Evolutionary conservation across 495 filamentous ascomycete species (phyloP).

Genomic region (Hypoxylon lienhwacheense): DNA sequence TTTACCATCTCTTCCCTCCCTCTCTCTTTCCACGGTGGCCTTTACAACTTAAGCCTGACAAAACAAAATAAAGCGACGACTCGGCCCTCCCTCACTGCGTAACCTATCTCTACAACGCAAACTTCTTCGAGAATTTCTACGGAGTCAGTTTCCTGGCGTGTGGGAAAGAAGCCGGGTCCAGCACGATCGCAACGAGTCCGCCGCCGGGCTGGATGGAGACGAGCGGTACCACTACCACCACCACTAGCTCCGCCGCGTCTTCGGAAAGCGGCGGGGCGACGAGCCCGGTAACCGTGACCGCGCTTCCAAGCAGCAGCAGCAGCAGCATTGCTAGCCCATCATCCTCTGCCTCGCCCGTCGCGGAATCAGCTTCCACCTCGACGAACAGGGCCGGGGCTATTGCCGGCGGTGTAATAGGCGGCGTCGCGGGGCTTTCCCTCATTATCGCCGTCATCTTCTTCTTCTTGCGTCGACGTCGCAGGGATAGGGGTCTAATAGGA

Average conservation of each 20-base stretch:
- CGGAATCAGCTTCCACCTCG: background rate
- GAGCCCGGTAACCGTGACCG: conserved; percentile 25
- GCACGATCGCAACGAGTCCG: conserved; percentile 32
- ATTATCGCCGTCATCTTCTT: conserved; percentile 37
- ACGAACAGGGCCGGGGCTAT: conserved; percentile 37
- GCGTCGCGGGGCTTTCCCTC: conserved; percentile 40
- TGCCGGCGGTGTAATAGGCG: conserved; percentile 47
- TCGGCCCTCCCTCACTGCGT: conserved; percentile 31
- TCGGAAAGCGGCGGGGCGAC: background rate
- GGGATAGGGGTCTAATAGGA: conserved; percentile 2
- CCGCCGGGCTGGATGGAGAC: conserved; percentile 11
- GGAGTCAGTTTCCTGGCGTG: conserved; percentile 37
- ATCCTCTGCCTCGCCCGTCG: conserved; percentile 10
- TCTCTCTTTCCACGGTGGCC: too few species aligned
- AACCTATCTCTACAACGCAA: conserved; percentile 34
- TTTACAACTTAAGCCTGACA: too few species aligned
- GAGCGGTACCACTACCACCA: conserved; percentile 12
- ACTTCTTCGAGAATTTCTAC: conserved; percentile 34
- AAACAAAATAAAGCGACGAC: conserved; percentile 26
- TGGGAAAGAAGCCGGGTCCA: conserved; percentile 21
- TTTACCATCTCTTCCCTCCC: background rate
- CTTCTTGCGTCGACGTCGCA: conserved; percentile 22
- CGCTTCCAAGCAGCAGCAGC: conserved; percentile 23
- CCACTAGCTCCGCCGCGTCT: conserved; percentile 11
- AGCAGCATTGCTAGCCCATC: conserved; percentile 15